Percentiles rank a stretch among this genome's conserved stretches.
Evolutionary conservation across 768 basidiomycete species (phyloP).

Genomic region (Xerocomellus intermedius): DNA sequence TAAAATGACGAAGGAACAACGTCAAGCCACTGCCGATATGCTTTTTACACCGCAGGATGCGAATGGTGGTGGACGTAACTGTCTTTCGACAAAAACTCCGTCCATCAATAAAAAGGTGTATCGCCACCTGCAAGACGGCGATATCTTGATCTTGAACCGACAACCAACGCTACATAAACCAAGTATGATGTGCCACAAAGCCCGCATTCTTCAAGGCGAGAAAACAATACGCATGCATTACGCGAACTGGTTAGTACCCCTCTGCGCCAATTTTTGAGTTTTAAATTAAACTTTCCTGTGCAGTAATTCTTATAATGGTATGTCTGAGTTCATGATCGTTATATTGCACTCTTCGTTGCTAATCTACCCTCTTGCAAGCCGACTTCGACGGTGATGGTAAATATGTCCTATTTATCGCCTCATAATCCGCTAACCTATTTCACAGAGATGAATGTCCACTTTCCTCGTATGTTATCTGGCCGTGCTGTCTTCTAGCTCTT

Average conservation of each 20-base stretch:
- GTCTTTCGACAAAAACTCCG: conserved; percentile 73
- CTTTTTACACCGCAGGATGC: conserved; percentile 87
- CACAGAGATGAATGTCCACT: conserved; percentile 99
- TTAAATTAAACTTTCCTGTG: conserved; percentile 15
- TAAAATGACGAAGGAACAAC: conserved; percentile 80
- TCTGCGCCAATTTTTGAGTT: neutral
- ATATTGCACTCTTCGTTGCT: conserved; percentile 2
- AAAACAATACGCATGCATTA: conserved; percentile 99
- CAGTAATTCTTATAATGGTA: conserved; percentile 97
- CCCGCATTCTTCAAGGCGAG: conserved; percentile 88
- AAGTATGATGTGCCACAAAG: conserved; percentile 98
- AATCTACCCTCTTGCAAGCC: conserved; percentile 40
- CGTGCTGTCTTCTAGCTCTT: neutral
- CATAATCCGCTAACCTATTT: conserved; percentile 3
- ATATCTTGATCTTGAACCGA: conserved; percentile 92
- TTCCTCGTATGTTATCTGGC: conserved; percentile 70
- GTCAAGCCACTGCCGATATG: conserved; percentile 94
- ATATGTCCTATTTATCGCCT: conserved; percentile 18
- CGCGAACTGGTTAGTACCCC: conserved; percentile 82
- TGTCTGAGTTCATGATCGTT: conserved; percentile 24
- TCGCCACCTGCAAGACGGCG: conserved; percentile 91
- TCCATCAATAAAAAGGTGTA: conserved; percentile 97
- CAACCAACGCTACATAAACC: conserved; percentile 99
- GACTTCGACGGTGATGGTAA: conserved; percentile 92
- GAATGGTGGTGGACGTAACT: conserved; percentile 42